Conservation (phyloP, 148 eudicot species). For the Oxyria digyna region DNA sequence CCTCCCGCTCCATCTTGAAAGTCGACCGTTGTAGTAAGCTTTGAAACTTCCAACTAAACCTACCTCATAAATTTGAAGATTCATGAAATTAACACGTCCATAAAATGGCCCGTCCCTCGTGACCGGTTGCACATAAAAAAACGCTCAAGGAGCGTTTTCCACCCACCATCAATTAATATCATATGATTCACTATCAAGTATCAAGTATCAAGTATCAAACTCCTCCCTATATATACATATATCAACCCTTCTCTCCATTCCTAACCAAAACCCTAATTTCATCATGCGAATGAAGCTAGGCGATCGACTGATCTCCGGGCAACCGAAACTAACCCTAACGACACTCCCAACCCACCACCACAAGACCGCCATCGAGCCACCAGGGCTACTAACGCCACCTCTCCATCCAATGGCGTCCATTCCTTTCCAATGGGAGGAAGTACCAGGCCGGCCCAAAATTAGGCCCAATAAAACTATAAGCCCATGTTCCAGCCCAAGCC, state of each 20-base stretch:
- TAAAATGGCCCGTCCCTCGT: slow-evolving; percentile 2
- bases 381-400: slow-evolving; percentile 48
- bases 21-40: background rate
- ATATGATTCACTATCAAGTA: background rate
- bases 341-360: background rate
- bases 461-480: slow-evolving; percentile 26
- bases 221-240: background rate
- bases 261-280: background rate
- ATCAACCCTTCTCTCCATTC: background rate
- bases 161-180: background rate
- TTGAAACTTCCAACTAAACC: background rate
- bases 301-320: background rate
- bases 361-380: background rate
- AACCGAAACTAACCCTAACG: background rate
- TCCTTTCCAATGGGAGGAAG: slow-evolving; percentile 93
- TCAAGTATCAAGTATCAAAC: too few species aligned
- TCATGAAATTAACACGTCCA: background rate
- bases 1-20: too few species aligned
- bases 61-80: background rate
- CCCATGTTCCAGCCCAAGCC: slow-evolving; percentile 20
- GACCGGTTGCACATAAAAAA: background rate
- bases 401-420: slow-evolving; percentile 39
- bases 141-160: slow-evolving; percentile 6
- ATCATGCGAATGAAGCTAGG: slow-evolving; percentile 1
- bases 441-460: slow-evolving; percentile 64